Base-by-base conservation (phyloP, 495 filamentous ascomycete genomes). In the Astrothelium macrocarpum region DNA sequence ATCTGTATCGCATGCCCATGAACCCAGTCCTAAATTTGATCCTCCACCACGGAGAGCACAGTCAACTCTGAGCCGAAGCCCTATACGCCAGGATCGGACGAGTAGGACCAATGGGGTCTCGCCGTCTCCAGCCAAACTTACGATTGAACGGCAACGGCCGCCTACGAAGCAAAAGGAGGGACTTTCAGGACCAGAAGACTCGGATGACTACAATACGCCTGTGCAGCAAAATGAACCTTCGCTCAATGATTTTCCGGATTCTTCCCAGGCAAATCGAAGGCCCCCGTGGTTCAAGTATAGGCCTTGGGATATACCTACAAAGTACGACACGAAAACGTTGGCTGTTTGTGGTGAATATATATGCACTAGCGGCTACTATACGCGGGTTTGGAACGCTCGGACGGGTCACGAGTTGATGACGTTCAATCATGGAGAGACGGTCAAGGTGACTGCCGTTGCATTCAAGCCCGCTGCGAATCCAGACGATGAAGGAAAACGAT, bases 261-360 rank as follows among this genome's bases (percentile, higher is more conserved):
- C 89, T 0, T 93, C 91, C 1, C 82, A 84, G 66, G 85, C 90
- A 0, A 97, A 96, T 70, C 82, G 94, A 45, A 84, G 92, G 32
- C 88, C 89, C 46, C 95, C 94, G 0, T 78, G 81, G 64, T 84
- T 88, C 65, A 86, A 82, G 71, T 78, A 84, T 28, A 87, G 89
- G 0, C 82, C 82, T 1, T 80, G 76, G 23, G 87, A 92, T 65
- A 96, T 98, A 60, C 72, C 77, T n/a, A 92, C 89, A 1, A 87
- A 88, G 65, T 85, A 90, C 69, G 93, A 97, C 66, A 89, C 90
- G 9, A 84, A 88, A 20, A 77, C 91, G 34, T 84, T 96, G 71
- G 92, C 90, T 64, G 86, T 94, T 42, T 95, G 88, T 71, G 95
- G 93, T 14, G 85, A 90, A 65, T 87, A 88, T 63, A 87, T 91